A percentile compares a stretch with the other conserved stretches of the same genome.
Evolutionary conservation across 2,329 filamentous ascomycete species (phyloP).

Genomic region (Pseudopyrenochaeta lycopersici): DNA sequence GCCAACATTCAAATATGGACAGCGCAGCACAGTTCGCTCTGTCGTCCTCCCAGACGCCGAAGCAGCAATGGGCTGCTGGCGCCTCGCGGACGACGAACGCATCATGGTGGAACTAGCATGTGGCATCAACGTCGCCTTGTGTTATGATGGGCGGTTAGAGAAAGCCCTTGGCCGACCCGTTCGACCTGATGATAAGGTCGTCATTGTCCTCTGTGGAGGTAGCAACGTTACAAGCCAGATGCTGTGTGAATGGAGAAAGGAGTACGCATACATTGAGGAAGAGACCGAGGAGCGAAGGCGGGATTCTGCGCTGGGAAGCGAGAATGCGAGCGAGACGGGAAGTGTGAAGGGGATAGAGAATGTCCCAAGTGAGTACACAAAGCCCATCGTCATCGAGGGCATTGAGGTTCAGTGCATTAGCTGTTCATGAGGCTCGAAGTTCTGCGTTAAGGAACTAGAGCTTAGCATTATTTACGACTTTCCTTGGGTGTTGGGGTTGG

Average conservation of each 20-base stretch:
- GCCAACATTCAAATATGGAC: constrained; percentile 72
- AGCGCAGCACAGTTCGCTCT: constrained; percentile 63
- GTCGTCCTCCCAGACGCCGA: constrained; percentile 77
- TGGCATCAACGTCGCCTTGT: constrained; percentile 78
- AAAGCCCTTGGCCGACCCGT: constrained; percentile 68
- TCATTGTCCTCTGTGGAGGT: constrained; percentile 83
- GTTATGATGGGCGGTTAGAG: constrained; percentile 71
- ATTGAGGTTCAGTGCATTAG: constrained; percentile 15
- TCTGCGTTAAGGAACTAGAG: neutral
- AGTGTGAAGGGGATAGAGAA: constrained; percentile 10
- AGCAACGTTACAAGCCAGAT: constrained; percentile 62
- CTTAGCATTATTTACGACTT: neutral
- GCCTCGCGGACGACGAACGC: constrained; percentile 82
- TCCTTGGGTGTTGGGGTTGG: neutral
- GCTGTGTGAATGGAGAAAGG: constrained; percentile 58
- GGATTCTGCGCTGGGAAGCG: constrained; percentile 27
- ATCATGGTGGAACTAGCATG: constrained; percentile 86
- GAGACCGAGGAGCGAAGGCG: constrained; percentile 23
- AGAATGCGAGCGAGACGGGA: constrained; percentile 15
- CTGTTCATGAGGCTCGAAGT: constrained; percentile 6
- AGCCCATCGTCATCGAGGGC: constrained; percentile 24
- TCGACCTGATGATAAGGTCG: constrained; percentile 74
- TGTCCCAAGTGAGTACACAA: constrained; percentile 23
- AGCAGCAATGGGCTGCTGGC: constrained; percentile 78
- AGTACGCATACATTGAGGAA: constrained; percentile 43